Conservation (phyloP, 805 yeast species). For the Nakazawaea molendinolei region DNA sequence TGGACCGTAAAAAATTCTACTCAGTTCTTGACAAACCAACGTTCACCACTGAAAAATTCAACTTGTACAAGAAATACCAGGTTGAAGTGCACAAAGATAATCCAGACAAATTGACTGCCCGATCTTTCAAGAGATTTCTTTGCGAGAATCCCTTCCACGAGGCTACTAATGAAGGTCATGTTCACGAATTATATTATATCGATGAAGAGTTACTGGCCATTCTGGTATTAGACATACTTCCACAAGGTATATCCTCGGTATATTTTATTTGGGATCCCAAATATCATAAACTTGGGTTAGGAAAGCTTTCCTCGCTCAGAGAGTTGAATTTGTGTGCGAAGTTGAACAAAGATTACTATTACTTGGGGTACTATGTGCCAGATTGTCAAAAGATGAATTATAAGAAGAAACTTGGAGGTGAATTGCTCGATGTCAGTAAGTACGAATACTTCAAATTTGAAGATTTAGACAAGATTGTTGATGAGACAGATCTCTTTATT, state of each 20-base stretch:
- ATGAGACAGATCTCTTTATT: background rate
- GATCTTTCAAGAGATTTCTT: slow-evolving; percentile 56
- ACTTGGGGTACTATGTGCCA: slow-evolving; percentile 74
- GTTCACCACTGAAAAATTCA: slow-evolving; percentile 52
- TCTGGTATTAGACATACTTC: slow-evolving; percentile 72
- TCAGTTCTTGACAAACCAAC: slow-evolving; percentile 48
- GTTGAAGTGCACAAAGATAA: slow-evolving; percentile 59
- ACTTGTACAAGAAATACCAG: slow-evolving; percentile 65
- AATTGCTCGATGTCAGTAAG: slow-evolving; percentile 50
- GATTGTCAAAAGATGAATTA: slow-evolving; percentile 81
- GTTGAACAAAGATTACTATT: slow-evolving; percentile 50
- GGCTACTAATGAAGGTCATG: slow-evolving; percentile 40
- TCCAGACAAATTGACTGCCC: slow-evolving; percentile 34
- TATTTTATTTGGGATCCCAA: slow-evolving; percentile 89
- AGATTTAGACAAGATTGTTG: slow-evolving; percentile 16
- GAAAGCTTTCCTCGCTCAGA: slow-evolving; percentile 68
- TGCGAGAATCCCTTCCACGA: slow-evolving; percentile 59
- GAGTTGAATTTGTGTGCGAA: slow-evolving; percentile 54
- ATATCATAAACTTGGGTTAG: slow-evolving; percentile 60
- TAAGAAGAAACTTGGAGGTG: slow-evolving; percentile 74
- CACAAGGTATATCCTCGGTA: slow-evolving; percentile 72
- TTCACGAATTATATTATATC: slow-evolving; percentile 72
- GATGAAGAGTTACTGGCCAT: slow-evolving; percentile 62
- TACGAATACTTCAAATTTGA: slow-evolving; percentile 35
- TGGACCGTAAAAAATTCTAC: slow-evolving; percentile 15